Evolutionary conservation across 2,329 filamentous ascomycete genomes (phyloP).

Genomic region (Madurella fahalii): DNA sequence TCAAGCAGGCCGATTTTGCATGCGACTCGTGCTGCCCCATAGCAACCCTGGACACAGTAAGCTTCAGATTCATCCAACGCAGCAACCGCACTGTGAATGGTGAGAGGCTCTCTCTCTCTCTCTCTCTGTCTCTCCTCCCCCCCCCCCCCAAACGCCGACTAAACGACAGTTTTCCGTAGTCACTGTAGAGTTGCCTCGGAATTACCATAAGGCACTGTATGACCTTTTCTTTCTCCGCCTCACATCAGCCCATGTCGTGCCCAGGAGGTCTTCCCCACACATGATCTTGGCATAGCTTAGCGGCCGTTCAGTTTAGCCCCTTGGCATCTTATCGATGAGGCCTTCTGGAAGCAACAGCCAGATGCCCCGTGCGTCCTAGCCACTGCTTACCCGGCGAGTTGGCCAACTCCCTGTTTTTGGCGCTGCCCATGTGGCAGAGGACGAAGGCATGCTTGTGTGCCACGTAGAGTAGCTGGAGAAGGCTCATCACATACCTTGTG

Average conservation of each 20-base stretch:
- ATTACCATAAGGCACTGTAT: background rate
- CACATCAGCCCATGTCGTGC: background rate
- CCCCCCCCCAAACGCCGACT: too few species aligned
- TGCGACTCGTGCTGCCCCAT: too few species aligned
- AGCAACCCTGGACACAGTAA: too few species aligned
- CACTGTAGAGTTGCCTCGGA: background rate
- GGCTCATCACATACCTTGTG: background rate
- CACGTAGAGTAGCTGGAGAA: background rate
- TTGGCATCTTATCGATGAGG: background rate
- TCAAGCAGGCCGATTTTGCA: background rate
- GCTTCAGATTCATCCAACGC: too few species aligned
- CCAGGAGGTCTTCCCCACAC: background rate
- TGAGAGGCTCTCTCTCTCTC: too few species aligned
- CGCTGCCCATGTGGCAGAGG: too few species aligned
- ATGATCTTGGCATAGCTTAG: background rate
- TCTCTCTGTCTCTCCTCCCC: too few species aligned
- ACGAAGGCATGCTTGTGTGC: too few species aligned
- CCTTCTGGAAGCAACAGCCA: conserved; percentile 4
- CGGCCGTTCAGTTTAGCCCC: background rate
- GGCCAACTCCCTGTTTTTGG: background rate
- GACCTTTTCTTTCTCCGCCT: too few species aligned
- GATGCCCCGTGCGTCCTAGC: background rate
- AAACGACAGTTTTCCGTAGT: too few species aligned
- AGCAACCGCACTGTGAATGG: too few species aligned
- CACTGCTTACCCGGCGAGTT: background rate